Base-by-base conservation (phyloP, 441 rosid genomes). In the Cnidoscolus chayamansa region DNA sequence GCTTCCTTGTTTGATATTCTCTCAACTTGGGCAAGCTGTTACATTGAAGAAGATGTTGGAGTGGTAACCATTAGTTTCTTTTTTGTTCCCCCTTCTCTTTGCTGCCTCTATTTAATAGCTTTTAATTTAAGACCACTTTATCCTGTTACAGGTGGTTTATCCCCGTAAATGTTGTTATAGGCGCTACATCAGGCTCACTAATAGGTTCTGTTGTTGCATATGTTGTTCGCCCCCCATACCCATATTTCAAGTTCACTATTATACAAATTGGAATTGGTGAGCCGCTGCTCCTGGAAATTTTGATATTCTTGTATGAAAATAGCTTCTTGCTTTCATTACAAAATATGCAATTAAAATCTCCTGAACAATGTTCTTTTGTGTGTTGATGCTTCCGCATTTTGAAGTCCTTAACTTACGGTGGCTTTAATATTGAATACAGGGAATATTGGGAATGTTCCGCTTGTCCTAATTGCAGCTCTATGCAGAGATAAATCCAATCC, bases 381-480 rank as follows among this genome's bases (percentile, higher is more conserved):
- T 63, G 19, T 17, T 54, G 67, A 7, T 43, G 13, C 13, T 67
- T 15, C 60, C 10, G 12, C 56, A 49, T 61, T 53, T 57, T 11
- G 19, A 25, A 32, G 54, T 68, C 61, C 48, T 67, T 56, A 37
- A 68, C 19, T 68, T 45, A 40, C 64, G 20, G 50, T 37, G 62
- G 51, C 8, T 48, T 20, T 56, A 58, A 65, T 16, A 16, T 78
- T 80, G 47, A 47, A 31, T 84, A 76, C 92, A 95, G 98, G 99
- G 78, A 95, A 95, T 78, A 93, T 95, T 37, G 99, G 99, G 70
- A 95, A 95, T 71, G 93, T 95, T 65, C 99, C 99, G 25, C 99
- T 95, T 77, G 99, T 95, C 67, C 81, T 95, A 78, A 84, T 95
- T 60, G 87, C 97, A 9, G 98, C 99, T 72, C 76, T 91, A 40